phyloP scores from a whole-genome alignment of 768 basidiomycete species.

The Pulveroboletus sp. region DNA sequence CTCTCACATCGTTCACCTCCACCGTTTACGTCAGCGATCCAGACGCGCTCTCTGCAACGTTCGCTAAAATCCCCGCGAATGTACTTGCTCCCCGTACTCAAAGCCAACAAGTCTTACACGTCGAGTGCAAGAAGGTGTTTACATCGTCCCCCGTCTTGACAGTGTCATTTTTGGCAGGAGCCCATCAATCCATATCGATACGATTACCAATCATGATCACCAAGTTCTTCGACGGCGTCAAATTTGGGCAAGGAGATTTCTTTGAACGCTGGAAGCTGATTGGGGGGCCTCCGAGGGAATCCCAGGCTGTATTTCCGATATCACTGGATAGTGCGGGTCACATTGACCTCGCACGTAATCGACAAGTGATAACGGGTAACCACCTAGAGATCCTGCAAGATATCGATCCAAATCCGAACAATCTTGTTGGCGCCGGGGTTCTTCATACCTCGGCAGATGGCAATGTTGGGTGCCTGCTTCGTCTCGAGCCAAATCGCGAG shows the following conservation, averaged over 20 bases:
- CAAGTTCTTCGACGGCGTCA: conserved; percentile 94
- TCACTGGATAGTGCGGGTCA: conserved; percentile 62
- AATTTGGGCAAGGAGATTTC: conserved; percentile 79
- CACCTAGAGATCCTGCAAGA: conserved; percentile 74
- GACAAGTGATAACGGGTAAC: conserved; percentile 75
- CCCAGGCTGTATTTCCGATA: conserved; percentile 85
- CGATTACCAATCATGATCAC: conserved; percentile 84
- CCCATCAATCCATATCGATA: conserved; percentile 82
- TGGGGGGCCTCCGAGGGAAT: conserved; percentile 91
- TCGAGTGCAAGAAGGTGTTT: conserved; percentile 93
- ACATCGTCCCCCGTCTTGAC: conserved; percentile 71
- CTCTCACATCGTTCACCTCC: conserved; percentile 91
- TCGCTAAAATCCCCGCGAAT: conserved; percentile 88
- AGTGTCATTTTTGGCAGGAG: conserved; percentile 89
- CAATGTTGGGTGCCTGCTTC: conserved; percentile 92
- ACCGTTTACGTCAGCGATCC: conserved; percentile 71
- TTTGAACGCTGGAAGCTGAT: conserved; percentile 99
- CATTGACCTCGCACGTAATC: conserved; percentile 71
- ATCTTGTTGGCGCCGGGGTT: conserved; percentile 94
- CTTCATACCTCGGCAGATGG: conserved; percentile 88
- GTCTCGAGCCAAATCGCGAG: conserved; percentile 92
- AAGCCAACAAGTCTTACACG: conserved; percentile 88
- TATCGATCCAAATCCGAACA: conserved; percentile 92
- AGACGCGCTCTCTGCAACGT: conserved; percentile 75
- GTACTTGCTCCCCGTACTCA: conserved; percentile 81